phyloP scores from a whole-genome alignment of 2,329 filamentous ascomycete genomes.

The Ophiostoma ulmi region DNA sequence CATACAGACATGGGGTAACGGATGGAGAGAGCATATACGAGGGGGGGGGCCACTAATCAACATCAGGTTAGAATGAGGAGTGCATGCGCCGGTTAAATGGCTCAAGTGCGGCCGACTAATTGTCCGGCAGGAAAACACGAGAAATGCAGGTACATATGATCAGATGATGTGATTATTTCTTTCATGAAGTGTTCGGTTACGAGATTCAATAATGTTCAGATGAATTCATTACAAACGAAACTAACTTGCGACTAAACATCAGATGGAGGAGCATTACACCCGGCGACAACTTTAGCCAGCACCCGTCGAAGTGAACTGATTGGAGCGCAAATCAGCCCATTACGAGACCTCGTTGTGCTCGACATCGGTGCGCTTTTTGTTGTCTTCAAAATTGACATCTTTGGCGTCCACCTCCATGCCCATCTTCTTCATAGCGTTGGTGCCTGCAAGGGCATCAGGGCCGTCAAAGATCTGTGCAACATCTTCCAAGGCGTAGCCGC shows the following conservation, averaged over 20 bases:
- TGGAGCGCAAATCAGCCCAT: not conserved
- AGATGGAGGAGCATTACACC: not conserved
- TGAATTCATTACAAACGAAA: not conserved
- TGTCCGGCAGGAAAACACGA: not conserved
- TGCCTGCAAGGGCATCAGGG: constrained; percentile 4
- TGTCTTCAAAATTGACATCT: not conserved
- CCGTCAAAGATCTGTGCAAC: constrained; percentile 50
- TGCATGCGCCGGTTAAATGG: not conserved
- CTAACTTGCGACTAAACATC: not conserved
- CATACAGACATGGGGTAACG: not conserved
- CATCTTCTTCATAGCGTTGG: constrained; percentile 19
- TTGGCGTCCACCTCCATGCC: constrained; percentile 16
- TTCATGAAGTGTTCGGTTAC: not conserved
- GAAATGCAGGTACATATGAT: not conserved
- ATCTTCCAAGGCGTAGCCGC: constrained; percentile 23
- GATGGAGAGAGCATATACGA: not conserved
- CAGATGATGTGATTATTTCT: not conserved
- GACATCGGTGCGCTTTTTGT: constrained; percentile 1
- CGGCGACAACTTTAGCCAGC: not conserved
- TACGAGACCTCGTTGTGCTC: constrained; percentile 16
- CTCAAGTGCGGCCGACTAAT: not conserved
- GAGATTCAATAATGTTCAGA: not conserved
- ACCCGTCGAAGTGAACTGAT: not conserved
- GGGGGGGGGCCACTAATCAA: not conserved
- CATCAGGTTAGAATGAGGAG: not conserved